These are phyloP conservation scores for Penicillium verrucosum DNA, from an alignment of 2,329 filamentous ascomycete genomes.

Conservation along the genomic window DNA sequence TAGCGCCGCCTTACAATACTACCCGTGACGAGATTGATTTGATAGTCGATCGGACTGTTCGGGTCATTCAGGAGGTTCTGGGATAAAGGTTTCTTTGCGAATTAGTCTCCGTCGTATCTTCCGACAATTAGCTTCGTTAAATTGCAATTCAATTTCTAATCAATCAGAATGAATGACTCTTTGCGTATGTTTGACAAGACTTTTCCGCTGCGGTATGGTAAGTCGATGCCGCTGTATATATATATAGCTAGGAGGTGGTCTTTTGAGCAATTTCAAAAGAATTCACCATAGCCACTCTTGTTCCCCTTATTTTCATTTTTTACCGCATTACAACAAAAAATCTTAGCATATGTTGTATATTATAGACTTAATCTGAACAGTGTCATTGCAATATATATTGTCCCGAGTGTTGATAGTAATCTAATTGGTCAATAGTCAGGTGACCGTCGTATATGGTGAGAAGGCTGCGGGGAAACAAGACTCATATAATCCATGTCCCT, in stretches of 20 bases:
- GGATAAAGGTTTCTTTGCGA: conserved; percentile 5
- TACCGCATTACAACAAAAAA: background rate
- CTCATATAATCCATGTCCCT: background rate
- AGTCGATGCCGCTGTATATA: background rate
- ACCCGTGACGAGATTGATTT: conserved; percentile 47
- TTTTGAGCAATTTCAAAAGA: background rate
- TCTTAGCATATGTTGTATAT: background rate
- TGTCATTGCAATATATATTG: background rate
- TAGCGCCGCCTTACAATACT: conserved; percentile 54
- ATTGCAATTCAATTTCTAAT: background rate
- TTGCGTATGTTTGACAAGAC: too few relatives aligned
- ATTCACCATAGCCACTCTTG: background rate
- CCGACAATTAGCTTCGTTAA: background rate
- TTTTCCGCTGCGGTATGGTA: background rate
- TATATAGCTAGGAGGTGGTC: background rate
- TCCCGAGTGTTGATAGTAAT: background rate
- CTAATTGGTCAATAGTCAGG: conserved; percentile 12
- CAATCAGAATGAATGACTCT: background rate
- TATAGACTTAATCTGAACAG: background rate
- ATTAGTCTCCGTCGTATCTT: background rate
- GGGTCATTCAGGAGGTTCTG: conserved; percentile 41
- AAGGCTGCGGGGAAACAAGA: conserved; percentile 14
- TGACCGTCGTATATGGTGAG: conserved; percentile 11
- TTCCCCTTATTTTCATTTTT: too few relatives aligned
- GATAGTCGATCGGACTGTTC: conserved; percentile 47